Evolutionary conservation across 1,139 yeast genomes (phyloP).

Genomic region (Spathaspora sp.): DNA sequence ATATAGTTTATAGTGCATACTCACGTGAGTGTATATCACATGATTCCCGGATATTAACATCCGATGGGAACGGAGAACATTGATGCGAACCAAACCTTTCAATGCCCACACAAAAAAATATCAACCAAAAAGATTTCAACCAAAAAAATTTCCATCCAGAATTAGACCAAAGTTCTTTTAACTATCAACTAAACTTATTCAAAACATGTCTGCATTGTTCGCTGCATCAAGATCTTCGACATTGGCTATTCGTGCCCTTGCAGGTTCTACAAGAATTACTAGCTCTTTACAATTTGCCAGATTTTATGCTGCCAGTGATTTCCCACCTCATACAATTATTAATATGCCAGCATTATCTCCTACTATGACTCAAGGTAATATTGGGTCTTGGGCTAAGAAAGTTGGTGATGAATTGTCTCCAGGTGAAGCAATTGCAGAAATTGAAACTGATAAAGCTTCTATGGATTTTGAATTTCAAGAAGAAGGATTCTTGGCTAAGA

Average conservation of each 20-base stretch:
- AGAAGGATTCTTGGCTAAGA: slow-evolving; percentile 93
- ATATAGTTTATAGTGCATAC: no score
- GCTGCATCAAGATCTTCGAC: slow-evolving; percentile 31
- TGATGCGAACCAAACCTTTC: slow-evolving; percentile 2
- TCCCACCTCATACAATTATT: slow-evolving; percentile 69
- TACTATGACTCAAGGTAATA: slow-evolving; percentile 94
- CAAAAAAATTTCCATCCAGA: not conserved
- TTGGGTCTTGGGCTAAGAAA: slow-evolving; percentile 84
- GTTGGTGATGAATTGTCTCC: slow-evolving; percentile 86
- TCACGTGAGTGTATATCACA: not conserved
- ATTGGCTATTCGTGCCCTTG: slow-evolving; percentile 23
- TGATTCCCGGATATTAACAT: slow-evolving; percentile 5
- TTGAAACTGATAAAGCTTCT: slow-evolving; percentile 97
- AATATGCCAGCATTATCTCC: slow-evolving; percentile 95
- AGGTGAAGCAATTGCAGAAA: slow-evolving; percentile 94
- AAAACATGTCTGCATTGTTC: slow-evolving; percentile 39
- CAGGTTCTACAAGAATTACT: slow-evolving; percentile 14
- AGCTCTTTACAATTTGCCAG: slow-evolving; percentile 32
- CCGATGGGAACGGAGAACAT: slow-evolving; percentile 7
- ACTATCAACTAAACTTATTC: no score
- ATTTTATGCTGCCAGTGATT: slow-evolving; percentile 47
- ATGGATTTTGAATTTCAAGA: slow-evolving; percentile 99
- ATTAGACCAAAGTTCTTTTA: not conserved
- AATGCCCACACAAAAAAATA: not conserved
- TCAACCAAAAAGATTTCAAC: not conserved